A percentile compares a stretch with the other conserved stretches of the same genome.
Evolutionary conservation across 1,284 basidiomycete genomes (phyloP).

Genomic region (Ganoderma lingzhi): DNA sequence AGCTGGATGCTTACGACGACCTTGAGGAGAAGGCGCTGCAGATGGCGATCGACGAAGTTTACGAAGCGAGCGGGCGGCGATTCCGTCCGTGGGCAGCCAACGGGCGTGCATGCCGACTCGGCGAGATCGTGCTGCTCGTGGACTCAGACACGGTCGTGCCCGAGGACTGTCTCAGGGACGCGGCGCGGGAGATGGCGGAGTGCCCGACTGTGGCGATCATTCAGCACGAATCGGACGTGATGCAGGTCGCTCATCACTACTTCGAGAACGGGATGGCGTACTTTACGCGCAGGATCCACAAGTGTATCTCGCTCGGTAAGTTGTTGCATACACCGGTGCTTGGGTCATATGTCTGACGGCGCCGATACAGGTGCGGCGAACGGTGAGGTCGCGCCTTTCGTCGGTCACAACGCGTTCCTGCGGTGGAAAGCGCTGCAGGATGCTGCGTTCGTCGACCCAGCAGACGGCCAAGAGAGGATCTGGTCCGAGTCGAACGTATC

Average conservation of each 20-base stretch:
- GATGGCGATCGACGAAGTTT: slow-evolving; percentile 53
- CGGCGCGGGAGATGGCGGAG: slow-evolving; percentile 63
- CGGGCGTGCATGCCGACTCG: slow-evolving; percentile 48
- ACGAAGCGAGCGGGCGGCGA: slow-evolving; percentile 45
- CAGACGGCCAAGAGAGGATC: slow-evolving; percentile 56
- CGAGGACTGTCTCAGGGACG: slow-evolving; percentile 65
- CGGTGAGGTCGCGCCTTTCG: slow-evolving; percentile 63
- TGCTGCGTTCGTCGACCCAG: slow-evolving; percentile 52
- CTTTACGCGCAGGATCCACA: slow-evolving; percentile 60
- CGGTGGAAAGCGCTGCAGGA: slow-evolving; percentile 66
- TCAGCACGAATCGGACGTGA: slow-evolving; percentile 59
- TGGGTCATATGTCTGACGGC: not conserved
- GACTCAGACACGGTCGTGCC: slow-evolving; percentile 68
- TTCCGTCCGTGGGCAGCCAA: slow-evolving; percentile 53
- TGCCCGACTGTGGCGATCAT: slow-evolving; percentile 60
- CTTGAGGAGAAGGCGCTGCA: slow-evolving; percentile 50
- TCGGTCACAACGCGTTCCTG: slow-evolving; percentile 69
- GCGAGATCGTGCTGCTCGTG: slow-evolving; percentile 55
- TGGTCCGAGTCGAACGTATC: slow-evolving; percentile 67
- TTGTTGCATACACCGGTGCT: not conserved
- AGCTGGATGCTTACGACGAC: slow-evolving; percentile 39
- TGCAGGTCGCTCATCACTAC: slow-evolving; percentile 66
- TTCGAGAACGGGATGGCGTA: slow-evolving; percentile 66
- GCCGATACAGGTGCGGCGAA: slow-evolving; percentile 50
- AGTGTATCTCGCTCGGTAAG: slow-evolving; percentile 49